phyloP scores from a whole-genome alignment of 345 rosid genomes.

The Noccaea bulbosa region DNA sequence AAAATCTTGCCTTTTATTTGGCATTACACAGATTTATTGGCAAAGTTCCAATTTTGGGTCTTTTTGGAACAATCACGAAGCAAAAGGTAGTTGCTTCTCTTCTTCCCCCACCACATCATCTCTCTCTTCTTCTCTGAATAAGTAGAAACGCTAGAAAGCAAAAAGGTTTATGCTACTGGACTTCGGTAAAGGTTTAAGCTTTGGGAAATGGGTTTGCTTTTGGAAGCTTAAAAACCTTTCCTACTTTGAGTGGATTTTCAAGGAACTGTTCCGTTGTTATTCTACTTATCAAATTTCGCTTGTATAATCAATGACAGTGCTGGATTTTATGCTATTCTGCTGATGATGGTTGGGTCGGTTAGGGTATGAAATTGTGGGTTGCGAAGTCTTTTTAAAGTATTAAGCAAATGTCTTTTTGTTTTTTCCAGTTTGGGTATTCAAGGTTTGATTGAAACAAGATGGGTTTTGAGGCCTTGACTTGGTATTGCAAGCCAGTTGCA shows the following conservation, averaged over 20 bases:
- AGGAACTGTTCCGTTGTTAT: neutral
- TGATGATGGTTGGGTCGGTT: neutral
- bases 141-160: neutral
- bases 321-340: neutral
- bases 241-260: neutral
- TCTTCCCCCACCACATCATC: slow-evolving; percentile 9
- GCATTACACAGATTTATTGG: slow-evolving; percentile 11
- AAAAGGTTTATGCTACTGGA: neutral
- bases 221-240: neutral
- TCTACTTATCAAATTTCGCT: neutral
- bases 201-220: slow-evolving; percentile 4
- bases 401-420: slow-evolving; percentile 23
- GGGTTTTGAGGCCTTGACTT: slow-evolving; percentile 66
- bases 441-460: slow-evolving; percentile 34
- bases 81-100: slow-evolving; percentile 31
- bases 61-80: slow-evolving; percentile 16
- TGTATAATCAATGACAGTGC: too few species aligned
- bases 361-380: neutral
- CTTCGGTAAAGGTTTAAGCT: slow-evolving; percentile 24
- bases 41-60: slow-evolving; percentile 26
- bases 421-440: slow-evolving; percentile 18
- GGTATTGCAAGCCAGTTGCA: slow-evolving; percentile 81
- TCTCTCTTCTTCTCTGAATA: neutral
- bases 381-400: neutral
- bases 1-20: slow-evolving; percentile 15